Evolutionary conservation across 1,284 basidiomycete genomes (phyloP).

Genomic region (Melanopsichium pennsylvanicum): DNA sequence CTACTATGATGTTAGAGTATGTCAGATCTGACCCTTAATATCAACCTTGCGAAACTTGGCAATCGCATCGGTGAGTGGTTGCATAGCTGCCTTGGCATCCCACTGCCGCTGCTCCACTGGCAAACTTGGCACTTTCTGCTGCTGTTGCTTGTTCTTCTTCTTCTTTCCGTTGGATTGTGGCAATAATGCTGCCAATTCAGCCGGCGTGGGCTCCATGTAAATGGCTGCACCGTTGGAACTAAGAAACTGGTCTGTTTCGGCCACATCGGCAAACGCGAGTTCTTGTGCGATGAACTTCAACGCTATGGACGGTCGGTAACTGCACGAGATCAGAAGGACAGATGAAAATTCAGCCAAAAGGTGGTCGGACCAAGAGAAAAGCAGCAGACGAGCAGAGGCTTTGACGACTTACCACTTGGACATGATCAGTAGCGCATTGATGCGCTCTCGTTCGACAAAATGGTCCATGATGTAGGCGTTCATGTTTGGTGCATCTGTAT

Average conservation of each 20-base stretch:
- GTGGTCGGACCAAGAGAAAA: not conserved
- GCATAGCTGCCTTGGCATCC: slow-evolving; percentile 69
- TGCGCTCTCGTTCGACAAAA: slow-evolving; percentile 90
- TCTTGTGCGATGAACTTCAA: slow-evolving; percentile 80
- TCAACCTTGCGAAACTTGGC: slow-evolving; percentile 70
- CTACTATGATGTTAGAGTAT: slow-evolving; percentile 1
- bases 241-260: slow-evolving; percentile 77
- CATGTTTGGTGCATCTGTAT: slow-evolving; percentile 90
- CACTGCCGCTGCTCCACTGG: slow-evolving; percentile 64
- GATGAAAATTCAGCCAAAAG: too few species aligned
- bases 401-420: slow-evolving; percentile 67
- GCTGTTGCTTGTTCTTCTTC: slow-evolving; percentile 40
- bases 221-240: slow-evolving; percentile 74
- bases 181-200: slow-evolving; percentile 35
- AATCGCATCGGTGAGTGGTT: slow-evolving; percentile 66
- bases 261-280: slow-evolving; percentile 80
- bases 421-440: slow-evolving; percentile 85
- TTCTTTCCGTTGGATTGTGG: slow-evolving; percentile 18
- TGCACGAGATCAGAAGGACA: too few species aligned
- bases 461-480: slow-evolving; percentile 99
- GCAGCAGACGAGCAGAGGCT: not conserved
- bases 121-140: slow-evolving; percentile 25
- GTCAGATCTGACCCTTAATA: slow-evolving; percentile 56
- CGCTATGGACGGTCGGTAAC: slow-evolving; percentile 69
- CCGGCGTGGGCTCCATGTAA: slow-evolving; percentile 69